These are phyloP conservation scores for Leptographium wingfieldii DNA, from an alignment of 2,329 filamentous ascomycete species.

Conservation along the genomic window DNA sequence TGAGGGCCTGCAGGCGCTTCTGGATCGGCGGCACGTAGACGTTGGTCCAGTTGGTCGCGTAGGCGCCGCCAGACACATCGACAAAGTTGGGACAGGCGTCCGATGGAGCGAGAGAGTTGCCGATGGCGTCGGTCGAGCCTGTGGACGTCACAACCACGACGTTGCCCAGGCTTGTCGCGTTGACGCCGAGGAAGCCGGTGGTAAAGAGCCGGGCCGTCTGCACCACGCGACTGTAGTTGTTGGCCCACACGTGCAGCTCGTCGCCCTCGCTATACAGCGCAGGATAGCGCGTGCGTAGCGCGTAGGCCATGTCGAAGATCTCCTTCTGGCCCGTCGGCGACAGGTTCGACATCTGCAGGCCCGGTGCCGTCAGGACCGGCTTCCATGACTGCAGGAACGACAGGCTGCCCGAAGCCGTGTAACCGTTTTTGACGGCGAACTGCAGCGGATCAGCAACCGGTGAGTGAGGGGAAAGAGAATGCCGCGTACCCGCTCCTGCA, in stretches of 20 bases:
- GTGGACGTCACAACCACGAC: conserved; percentile 46
- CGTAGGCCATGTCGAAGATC: conserved; percentile 41
- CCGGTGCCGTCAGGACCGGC: conserved; percentile 41
- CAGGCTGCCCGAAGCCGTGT: conserved; percentile 38
- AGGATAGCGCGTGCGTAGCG: conserved; percentile 34
- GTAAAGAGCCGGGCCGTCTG: conserved; percentile 51
- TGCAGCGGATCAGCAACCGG: conserved; percentile 14
- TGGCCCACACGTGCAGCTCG: conserved; percentile 49
- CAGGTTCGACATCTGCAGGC: conserved; percentile 43
- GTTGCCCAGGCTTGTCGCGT: conserved; percentile 37
- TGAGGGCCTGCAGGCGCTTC: conserved; percentile 38
- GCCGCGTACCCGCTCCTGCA: conserved; percentile 27
- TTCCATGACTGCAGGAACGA: conserved; percentile 47
- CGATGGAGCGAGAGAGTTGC: conserved; percentile 50
- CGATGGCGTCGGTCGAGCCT: conserved; percentile 36
- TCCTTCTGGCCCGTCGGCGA: conserved; percentile 53
- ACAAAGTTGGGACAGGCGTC: conserved; percentile 49
- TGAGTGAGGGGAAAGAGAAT: background rate
- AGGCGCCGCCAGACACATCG: conserved; percentile 41
- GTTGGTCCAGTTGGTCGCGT: conserved; percentile 6
- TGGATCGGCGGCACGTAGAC: conserved; percentile 30
- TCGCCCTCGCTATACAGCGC: conserved; percentile 36
- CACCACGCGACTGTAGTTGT: conserved; percentile 51
- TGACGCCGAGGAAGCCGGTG: conserved; percentile 46
- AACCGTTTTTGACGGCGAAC: conserved; percentile 36